Evolutionary conservation across 306 rosid genomes (phyloP), one percentile per base, ranked within the genome.

Genomic region (Amphicarpaea edgeworthii): DNA sequence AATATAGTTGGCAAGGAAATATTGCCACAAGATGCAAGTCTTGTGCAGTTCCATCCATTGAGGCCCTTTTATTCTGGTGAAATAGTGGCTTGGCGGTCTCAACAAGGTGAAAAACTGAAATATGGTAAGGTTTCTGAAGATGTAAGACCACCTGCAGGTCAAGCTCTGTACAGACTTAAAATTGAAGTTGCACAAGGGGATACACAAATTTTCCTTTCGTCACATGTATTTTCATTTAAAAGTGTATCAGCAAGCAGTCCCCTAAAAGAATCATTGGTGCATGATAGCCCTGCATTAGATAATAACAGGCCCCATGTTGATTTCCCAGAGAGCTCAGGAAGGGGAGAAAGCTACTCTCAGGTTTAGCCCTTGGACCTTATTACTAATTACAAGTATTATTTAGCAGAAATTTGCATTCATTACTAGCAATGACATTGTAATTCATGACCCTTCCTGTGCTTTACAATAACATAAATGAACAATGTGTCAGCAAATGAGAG

Each of bases 11-110:
- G 98, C 50, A 92, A 83, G 72, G 97, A 94, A 75, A 82, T 94
- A 38, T 73, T 94, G 77, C 85, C 96, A 30, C 98, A 94, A 86
- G 96, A 94, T 83, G 96, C 93, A 45, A 94, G 77, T 73, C 98
- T 90, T 81, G 88, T 94, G 72, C 98, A 94, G 82, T 79, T 94
- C 83, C 98, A 94, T 86, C 98, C 97, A 0, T 76, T 94, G 81
- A 88, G 98, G 77, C 98, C 98, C 72, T 94, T 94, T 72, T 94
- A 92, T 66, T 89, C 93, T 17, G 97, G 95, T 62, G 98, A 94
- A 88, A 86, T 94, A 85, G 98, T 94, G 70, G 98, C 98, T 62
- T 94, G 98, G 98, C 94, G 96, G 24, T 85, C 90, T 69, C 92
- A 92, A 83, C 90, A 81, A 45, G 98, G 98, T 76, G 96, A 94